phyloP scores from a whole-genome alignment of 208 protist genomes.

The Leishmania major region DNA sequence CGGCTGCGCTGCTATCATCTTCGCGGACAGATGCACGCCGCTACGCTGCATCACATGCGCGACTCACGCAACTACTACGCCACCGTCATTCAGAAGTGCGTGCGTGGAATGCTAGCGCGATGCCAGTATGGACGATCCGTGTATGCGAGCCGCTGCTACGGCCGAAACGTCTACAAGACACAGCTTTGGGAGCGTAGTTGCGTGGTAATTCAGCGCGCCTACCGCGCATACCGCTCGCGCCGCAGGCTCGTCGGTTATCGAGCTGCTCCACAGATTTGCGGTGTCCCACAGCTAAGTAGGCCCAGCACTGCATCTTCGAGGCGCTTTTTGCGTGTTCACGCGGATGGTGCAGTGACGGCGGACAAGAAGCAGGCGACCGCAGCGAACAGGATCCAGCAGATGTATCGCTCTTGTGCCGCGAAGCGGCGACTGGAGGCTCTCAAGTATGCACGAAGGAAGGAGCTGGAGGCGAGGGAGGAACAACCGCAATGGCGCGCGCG shows the following conservation, averaged over 20 bases:
- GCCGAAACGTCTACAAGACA: slow-evolving; percentile 67
- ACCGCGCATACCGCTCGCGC: slow-evolving; percentile 43
- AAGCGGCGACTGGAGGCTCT: slow-evolving; percentile 26
- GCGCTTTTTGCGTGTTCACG: neutral
- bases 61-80: slow-evolving; percentile 72
- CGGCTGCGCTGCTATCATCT: slow-evolving; percentile 42
- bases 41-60: slow-evolving; percentile 65
- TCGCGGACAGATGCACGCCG: slow-evolving; percentile 40
- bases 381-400: slow-evolving; percentile 25
- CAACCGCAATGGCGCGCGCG: neutral
- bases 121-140: slow-evolving; percentile 50
- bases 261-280: neutral
- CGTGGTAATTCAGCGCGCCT: slow-evolving; percentile 64
- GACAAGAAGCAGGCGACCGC: slow-evolving; percentile 4
- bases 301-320: neutral
- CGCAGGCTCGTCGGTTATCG: slow-evolving; percentile 1
- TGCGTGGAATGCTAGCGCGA: slow-evolving; percentile 70
- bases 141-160: slow-evolving; percentile 57
- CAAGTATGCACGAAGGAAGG: slow-evolving; percentile 13
- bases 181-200: slow-evolving; percentile 46
- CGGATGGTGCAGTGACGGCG: neutral
- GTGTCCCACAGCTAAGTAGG: neutral
- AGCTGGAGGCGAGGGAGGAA: neutral
- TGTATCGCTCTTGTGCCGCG: slow-evolving; percentile 26
- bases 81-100: slow-evolving; percentile 74